Base-by-base conservation (phyloP, 2,329 filamentous ascomycete species). In the Metarhizium humberi region DNA sequence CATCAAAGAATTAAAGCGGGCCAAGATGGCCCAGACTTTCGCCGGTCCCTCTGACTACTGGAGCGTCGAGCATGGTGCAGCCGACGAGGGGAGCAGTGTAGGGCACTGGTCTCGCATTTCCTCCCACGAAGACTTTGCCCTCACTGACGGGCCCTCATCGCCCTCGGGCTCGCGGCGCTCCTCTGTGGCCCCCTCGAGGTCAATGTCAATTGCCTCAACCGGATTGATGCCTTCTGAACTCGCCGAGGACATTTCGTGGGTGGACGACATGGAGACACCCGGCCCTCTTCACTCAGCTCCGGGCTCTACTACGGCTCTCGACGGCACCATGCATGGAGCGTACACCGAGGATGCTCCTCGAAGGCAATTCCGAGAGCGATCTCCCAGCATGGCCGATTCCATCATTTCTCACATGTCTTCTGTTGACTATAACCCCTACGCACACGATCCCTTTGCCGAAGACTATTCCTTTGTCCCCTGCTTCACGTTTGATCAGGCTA, bases 401-500 rank as follows among this genome's bases (percentile, higher is more conserved):
- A 82, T 84, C 64, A 84, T 87, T 63, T 82, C 87, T 52, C 78
- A 85, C 71, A 83, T 86, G 79, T 86, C 83, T 3, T 84, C 82
- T 0, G 70, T 86, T 42, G 82, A 86, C 64, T 82, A 76, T 64
- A 79, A 79, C 61, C 67, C 72, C 8, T 77, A 76, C 47, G 71
- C 75, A 13, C 84, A 88, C 58, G 83, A 87, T 59, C 77, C 82
- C 2, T 84, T 90, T 57, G 87, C 90, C 40, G 90, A 96, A 62
- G 92, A 97, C 67, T 90, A 90, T 69, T 90, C 88, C 40, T 96
- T 94, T 65, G 92, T 97, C 16, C 94, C 94, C 16, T 91, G 92
- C 71, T 88, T 99, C 73, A 95, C 92, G 0, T 79, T 96, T 40
- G 81, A 87, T 30, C 85, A 92, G 67, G 88, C 92, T 14, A 85